A percentile compares a stretch with the other conserved stretches of the same genome.
Conservation (phyloP, 345 rosid species). For the Pseudoturritis turrita region DNA sequence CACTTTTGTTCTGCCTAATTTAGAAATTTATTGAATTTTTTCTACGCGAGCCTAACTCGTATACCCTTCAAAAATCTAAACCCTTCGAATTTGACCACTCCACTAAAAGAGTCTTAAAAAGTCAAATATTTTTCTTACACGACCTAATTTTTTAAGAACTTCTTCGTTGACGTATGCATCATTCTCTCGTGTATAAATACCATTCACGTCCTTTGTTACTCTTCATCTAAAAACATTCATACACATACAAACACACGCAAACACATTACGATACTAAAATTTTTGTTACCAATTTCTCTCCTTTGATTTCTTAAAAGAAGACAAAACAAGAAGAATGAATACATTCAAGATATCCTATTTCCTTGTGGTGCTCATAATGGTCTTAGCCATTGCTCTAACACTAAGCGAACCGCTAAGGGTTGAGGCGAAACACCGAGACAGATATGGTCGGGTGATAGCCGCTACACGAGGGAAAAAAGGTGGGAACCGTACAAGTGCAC, state of each 20-base stretch:
- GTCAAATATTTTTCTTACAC: slow-evolving; percentile 17
- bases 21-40: neutral
- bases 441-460: neutral
- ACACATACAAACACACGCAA: slow-evolving; percentile 12
- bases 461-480: neutral
- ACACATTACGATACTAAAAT: neutral
- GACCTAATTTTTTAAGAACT: slow-evolving; percentile 5
- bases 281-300: neutral
- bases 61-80: slow-evolving; percentile 5
- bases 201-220: slow-evolving; percentile 16
- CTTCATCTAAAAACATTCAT: slow-evolving; percentile 22
- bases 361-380: slow-evolving; percentile 17
- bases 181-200: slow-evolving; percentile 23
- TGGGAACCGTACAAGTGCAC: slow-evolving; percentile 12
- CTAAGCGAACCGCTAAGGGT: slow-evolving; percentile 15
- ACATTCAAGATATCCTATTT: slow-evolving; percentile 28
- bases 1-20: slow-evolving; percentile 24
- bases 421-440: slow-evolving; percentile 4
- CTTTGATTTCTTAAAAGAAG: neutral
- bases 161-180: slow-evolving; percentile 18
- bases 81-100: slow-evolving; percentile 28
- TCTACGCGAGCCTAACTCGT: slow-evolving; percentile 29
- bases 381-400: slow-evolving; percentile 25
- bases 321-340: slow-evolving; percentile 10
- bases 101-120: slow-evolving; percentile 25